Conservation (phyloP, 768 basidiomycete species). For the Hypholoma sublateritium region DNA sequence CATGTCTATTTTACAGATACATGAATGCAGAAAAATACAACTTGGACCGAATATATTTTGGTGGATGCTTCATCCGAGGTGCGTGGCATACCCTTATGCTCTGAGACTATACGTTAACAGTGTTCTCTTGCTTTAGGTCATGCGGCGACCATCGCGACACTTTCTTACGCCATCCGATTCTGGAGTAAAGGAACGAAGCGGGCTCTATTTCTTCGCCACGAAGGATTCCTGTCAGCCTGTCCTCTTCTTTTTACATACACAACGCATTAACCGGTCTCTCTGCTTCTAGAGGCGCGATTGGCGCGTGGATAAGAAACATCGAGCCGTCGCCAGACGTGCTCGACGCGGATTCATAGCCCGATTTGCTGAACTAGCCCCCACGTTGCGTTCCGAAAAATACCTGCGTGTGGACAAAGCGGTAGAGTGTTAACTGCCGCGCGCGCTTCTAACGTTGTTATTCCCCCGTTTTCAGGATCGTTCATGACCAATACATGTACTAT, state of each 20-base stretch:
- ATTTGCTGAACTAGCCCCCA: not conserved
- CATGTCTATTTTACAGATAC: constrained; percentile 54
- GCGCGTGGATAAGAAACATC: constrained; percentile 98
- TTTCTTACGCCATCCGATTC: constrained; percentile 98
- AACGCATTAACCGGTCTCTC: constrained; percentile 13
- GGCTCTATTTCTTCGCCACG: constrained; percentile 94
- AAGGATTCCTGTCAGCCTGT: constrained; percentile 87
- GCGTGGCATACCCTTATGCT: constrained; percentile 20
- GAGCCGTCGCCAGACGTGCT: constrained; percentile 41
- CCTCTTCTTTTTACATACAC: constrained; percentile 8
- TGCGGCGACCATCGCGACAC: constrained; percentile 92
- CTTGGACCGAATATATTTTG: constrained; percentile 96
- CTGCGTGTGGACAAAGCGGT: not conserved
- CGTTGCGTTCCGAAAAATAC: not conserved
- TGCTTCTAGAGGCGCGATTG: constrained; percentile 75
- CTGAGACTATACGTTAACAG: not conserved
- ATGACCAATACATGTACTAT: not conserved
- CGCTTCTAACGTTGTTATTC: not conserved
- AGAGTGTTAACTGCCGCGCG: not conserved
- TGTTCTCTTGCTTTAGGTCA: constrained; percentile 57
- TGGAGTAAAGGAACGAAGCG: constrained; percentile 99
- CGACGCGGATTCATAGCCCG: not conserved
- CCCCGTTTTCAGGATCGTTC: not conserved
- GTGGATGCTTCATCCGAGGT: constrained; percentile 99
- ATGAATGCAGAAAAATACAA: constrained; percentile 99